Evolutionary conservation across 345 rosid genomes (phyloP), one percentile per base, ranked within the genome.

Genomic region (Turritis glabra): DNA sequence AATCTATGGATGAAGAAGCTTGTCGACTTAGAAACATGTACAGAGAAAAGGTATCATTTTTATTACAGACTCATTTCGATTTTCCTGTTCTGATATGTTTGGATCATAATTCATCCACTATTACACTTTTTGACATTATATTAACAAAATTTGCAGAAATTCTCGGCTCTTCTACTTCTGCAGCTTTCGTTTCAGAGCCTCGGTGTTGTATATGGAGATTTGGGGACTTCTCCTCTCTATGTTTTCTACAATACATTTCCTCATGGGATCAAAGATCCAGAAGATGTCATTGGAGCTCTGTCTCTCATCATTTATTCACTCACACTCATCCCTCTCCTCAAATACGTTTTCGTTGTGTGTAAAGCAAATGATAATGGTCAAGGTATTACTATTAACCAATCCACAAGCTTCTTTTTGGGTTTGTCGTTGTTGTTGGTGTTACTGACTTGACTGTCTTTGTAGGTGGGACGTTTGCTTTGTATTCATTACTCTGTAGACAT

Each of bases 1-100:
- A 90, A 67, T 85, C 99, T 50, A 89, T 95, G 97, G 99, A 95
- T 77, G 98, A 92, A 69, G 98, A 95, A 80, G 98, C 99, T 76
- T 90, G 94, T 71, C 85, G 88, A 69, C 94, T 95, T 38, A 79
- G 83, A 61, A 89, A 81, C 79, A 88, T 88, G 92, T 89, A 89
- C 82, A 82, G 80, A 70, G 96, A 89, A 85, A 95, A 95, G 69
- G 60, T 67, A 21, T 29, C 1, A 0, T 15, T 18, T 19, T 18
- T 21, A 32, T 30, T 18, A 57, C 5, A 57, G 44, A 33, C 33
- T 19, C 63, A 40, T 40, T 40, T 5, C 44, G 0, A 40, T n/a
- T 44, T 15, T 15, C 17, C 15, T 41, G 47, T 41, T 43, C 47
- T 41, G 17, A 14, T 41, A 15, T 13, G 18, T 26, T n/a, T 54